A percentile compares a stretch with the other conserved stretches of the same genome.
Evolutionary conservation across 768 basidiomycete genomes (phyloP).

Genomic region (Rossbeevera mucosa): DNA sequence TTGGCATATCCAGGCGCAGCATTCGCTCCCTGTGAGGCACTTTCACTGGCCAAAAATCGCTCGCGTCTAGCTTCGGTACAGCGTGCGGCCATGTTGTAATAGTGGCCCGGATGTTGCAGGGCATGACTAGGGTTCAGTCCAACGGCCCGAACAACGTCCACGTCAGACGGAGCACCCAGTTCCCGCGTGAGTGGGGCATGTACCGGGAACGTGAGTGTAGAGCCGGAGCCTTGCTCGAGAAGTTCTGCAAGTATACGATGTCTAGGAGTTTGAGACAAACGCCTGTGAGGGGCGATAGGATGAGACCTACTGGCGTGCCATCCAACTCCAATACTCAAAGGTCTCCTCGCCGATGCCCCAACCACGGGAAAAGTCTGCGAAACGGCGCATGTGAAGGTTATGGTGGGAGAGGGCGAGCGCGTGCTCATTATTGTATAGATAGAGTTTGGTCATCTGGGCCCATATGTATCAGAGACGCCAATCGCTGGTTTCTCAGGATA

Average conservation of each 20-base stretch:
- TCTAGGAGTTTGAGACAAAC: conserved; percentile 35
- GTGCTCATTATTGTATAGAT: conserved; percentile 87
- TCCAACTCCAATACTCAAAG: conserved; percentile 97
- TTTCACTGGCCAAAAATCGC: conserved; percentile 58
- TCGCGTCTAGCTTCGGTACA: conserved; percentile 76
- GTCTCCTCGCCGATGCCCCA: conserved; percentile 98
- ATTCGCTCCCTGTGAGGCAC: conserved; percentile 32
- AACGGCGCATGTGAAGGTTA: conserved; percentile 78
- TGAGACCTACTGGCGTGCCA: conserved; percentile 75
- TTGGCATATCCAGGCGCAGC: conserved; percentile 73
- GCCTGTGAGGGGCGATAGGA: not conserved
- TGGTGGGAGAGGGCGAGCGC: conserved; percentile 77
- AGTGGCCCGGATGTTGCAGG: conserved; percentile 81
- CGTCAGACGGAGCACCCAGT: conserved; percentile 37
- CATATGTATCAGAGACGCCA: not conserved
- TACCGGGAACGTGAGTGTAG: conserved; percentile 57
- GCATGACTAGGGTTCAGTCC: conserved; percentile 79
- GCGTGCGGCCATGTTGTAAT: conserved; percentile 85
- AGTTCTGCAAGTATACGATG: conserved; percentile 89
- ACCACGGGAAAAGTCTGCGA: conserved; percentile 79
- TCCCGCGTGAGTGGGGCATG: conserved; percentile 42
- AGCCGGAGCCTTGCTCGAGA: conserved; percentile 72
- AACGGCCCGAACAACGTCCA: conserved; percentile 56
- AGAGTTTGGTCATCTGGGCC: conserved; percentile 77
- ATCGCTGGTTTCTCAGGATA: not conserved